Evolutionary conservation across 148 eudicot species (phyloP), one percentile per base, ranked within the genome.

Genomic region (Cornus florida): DNA sequence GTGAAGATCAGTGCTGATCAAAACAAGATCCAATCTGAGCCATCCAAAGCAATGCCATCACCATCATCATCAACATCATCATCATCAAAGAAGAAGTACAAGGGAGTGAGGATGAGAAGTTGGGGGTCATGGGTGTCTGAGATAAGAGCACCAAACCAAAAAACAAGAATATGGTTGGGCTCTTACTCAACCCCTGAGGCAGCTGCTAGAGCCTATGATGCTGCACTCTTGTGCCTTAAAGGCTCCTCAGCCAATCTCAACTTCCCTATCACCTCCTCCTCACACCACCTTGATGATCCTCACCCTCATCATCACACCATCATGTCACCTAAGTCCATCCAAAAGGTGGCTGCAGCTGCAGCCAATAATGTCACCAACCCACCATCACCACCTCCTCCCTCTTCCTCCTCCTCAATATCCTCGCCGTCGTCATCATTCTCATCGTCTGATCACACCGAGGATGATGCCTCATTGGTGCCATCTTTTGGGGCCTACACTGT

Each of bases 101-200:
- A 89, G 72, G 98, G 98, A 71, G 97, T 94, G 14, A 87, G 97
- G 75, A 93, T 93, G 97, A 89, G 97, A 69, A 93, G 90, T n/a
- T 91, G 97, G 97, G 97, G 97, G 0, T 91, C 97, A 75, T 93
- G 92, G 91, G 97, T 93, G 1, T 89, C 97, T 10, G 98, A 94
- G 70, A 88, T 94, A 10, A 84, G 98, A 82, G 97, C 97, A 3
- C 98, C 98, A 2, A 92, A 88, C 28, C 97, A 91, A 22, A 94
- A 92, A 71, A 87, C 98, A 19, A 87, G 98, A 70, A 94, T 94
- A 31, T 94, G 97, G 98, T 79, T 94, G 13, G 98, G 98, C 32
- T 94, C 98, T 0, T 92, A 92, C 71, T 94, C 98, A 0, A 94
- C 97, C 2, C 82, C 98, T 0, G 98, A 94, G 60, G 98, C 97